Percentiles rank a stretch among this genome's conserved stretches.
Conservation (phyloP, 108 stramenopile species). For the Bacterosira constricta region DNA sequence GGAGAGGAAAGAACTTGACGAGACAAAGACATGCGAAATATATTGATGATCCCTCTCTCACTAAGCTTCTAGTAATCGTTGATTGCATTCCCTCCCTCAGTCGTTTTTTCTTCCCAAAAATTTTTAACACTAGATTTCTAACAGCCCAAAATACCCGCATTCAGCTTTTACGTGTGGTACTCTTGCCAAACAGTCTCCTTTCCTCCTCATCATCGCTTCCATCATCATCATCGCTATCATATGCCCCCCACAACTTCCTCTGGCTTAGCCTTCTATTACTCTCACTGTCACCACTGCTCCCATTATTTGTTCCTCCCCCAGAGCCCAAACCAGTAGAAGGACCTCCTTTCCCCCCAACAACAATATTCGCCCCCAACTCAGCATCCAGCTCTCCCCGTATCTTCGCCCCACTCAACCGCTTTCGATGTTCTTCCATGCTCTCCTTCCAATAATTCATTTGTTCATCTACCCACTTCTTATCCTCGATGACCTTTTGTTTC, state of each 20-base stretch:
- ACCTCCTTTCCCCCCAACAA: not conserved
- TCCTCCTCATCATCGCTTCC: not conserved
- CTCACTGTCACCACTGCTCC: not conserved
- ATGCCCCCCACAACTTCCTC: not conserved
- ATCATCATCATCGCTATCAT: not conserved
- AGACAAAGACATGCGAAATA: too few relatives aligned
- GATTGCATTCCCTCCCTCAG: too few relatives aligned
- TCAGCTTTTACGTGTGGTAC: too few relatives aligned
- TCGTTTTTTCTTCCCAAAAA: too few relatives aligned
- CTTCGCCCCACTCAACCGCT: conserved; percentile 18
- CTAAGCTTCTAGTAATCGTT: too few relatives aligned
- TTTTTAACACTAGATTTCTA: too few relatives aligned
- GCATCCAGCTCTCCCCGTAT: conserved; percentile 24
- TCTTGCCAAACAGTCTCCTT: not conserved
- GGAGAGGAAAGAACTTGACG: conserved; percentile 3
- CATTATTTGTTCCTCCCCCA: not conserved
- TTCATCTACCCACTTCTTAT: conserved; percentile 28
- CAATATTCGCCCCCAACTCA: not conserved
- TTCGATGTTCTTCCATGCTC: conserved; percentile 15
- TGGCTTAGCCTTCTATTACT: not conserved
- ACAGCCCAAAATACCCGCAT: too few relatives aligned
- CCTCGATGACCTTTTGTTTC: conserved; percentile 5
- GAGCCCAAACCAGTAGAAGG: too few relatives aligned
- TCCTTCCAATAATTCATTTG: conserved; percentile 37
- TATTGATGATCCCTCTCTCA: too few relatives aligned